These are phyloP conservation scores for Annulohypoxylon moriforme DNA, from an alignment of 495 filamentous ascomycete genomes.

Conservation along the genomic window DNA sequence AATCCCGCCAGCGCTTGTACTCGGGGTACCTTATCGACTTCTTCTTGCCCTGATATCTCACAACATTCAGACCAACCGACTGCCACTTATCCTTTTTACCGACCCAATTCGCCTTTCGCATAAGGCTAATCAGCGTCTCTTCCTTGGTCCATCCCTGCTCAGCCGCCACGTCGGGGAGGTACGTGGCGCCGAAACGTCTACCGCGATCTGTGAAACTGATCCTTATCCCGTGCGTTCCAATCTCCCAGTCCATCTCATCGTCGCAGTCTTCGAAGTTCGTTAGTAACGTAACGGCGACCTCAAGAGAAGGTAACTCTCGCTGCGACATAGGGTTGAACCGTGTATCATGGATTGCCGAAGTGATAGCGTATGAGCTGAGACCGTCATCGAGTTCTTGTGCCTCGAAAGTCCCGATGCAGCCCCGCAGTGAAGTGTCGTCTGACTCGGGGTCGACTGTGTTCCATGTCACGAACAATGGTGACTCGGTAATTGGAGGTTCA, in stretches of 20 bases:
- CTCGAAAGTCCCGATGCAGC: slow-evolving; percentile 97
- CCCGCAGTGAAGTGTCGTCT: slow-evolving; percentile 75
- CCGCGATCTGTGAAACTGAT: slow-evolving; percentile 78
- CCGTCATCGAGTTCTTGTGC: slow-evolving; percentile 77
- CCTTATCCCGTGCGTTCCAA: slow-evolving; percentile 86
- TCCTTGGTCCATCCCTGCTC: slow-evolving; percentile 98
- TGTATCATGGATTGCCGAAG: slow-evolving; percentile 87
- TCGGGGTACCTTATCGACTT: slow-evolving; percentile 74
- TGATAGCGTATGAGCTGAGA: slow-evolving; percentile 83
- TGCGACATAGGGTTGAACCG: slow-evolving; percentile 81
- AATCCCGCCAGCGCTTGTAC: slow-evolving; percentile 81
- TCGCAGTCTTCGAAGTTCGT: slow-evolving; percentile 79
- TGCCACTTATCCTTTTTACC: slow-evolving; percentile 76
- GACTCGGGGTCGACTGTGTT: slow-evolving; percentile 72
- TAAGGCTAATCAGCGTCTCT: slow-evolving; percentile 87
- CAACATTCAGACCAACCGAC: slow-evolving; percentile 77
- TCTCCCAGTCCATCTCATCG: slow-evolving; percentile 82
- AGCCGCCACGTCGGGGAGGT: slow-evolving; percentile 88
- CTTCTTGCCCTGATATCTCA: slow-evolving; percentile 84
- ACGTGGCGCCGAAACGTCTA: slow-evolving; percentile 80
- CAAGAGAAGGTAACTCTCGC: slow-evolving; percentile 74
- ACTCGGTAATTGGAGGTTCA: slow-evolving; percentile 48
- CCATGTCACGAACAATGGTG: slow-evolving; percentile 95
- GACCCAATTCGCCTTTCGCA: slow-evolving; percentile 93
- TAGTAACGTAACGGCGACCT: slow-evolving; percentile 78